Evolutionary conservation across 306 rosid genomes (phyloP), one percentile per base, ranked within the genome.

Genomic region (Acacia confusa): DNA sequence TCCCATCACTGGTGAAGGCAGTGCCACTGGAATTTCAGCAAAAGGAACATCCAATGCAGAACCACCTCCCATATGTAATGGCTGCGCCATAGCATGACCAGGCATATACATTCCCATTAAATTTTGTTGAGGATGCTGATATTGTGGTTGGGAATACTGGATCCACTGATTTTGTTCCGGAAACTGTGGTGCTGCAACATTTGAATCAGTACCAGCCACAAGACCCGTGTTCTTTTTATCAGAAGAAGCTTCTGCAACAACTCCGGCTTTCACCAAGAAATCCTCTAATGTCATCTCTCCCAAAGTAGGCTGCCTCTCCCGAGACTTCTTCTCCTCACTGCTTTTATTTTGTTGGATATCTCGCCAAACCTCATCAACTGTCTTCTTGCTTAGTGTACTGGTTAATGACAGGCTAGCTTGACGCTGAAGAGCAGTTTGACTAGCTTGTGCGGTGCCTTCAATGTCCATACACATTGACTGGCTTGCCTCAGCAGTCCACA

Each of bases 231-330:
- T 78, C 76, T 86, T 90, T 67, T 76, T 84, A 71, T 87, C 85
- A 0, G 91, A 77, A 20, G 92, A 81, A 25, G 89, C 83, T 76
- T 89, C 87, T 7, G 93, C 85, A 63, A 93, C 96, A 73, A 95
- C 85, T 67, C 99, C 99, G 0, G 99, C 99, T 89, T 92, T 88
- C 77, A 89, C 97, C 88, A 95, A 89, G 91, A 95, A 95, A 84
- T 93, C 98, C 83, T 93, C 99, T 71, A 95, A 90, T 12, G 99
- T 95, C 97, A 95, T 93, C 93, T 95, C 99, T 44, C 99, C 99
- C 75, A 93, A 78, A 60, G 98, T 93, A 43, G 91, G 88, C 15
- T 86, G 97, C 70, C 93, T 86, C 61, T 88, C 97, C 50, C 78
- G 92, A 28, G 89, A 72, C 58, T 82, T 89, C 91, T 82, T 86